Evolutionary conservation across 2,329 filamentous ascomycete genomes (phyloP).

Genomic region (Zalaria sp.): DNA sequence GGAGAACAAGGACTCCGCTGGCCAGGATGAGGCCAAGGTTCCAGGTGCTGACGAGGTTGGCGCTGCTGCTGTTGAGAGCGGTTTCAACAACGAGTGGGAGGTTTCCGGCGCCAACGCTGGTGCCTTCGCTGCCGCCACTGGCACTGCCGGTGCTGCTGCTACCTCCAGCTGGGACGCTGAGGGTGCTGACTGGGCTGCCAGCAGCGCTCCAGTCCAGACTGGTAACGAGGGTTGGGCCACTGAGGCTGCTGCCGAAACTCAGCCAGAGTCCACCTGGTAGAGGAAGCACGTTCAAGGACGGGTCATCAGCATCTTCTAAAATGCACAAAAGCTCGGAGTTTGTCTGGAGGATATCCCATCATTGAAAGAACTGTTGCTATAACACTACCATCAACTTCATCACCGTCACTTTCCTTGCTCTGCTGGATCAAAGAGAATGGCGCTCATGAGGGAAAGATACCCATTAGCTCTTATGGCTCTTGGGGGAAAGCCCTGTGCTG

Average conservation of each 20-base stretch:
- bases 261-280: slow-evolving; percentile 32
- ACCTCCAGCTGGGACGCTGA: slow-evolving; percentile 52
- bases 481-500: slow-evolving; percentile 98
- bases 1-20: slow-evolving; percentile 87
- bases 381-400: slow-evolving; percentile 1
- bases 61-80: slow-evolving; percentile 61
- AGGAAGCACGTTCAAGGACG: slow-evolving; percentile 8
- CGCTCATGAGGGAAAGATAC: slow-evolving; percentile 99
- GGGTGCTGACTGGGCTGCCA: slow-evolving; percentile 55
- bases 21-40: slow-evolving; percentile 72
- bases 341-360: neutral
- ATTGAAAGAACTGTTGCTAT: neutral
- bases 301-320: neutral
- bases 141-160: slow-evolving; percentile 42
- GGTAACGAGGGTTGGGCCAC: slow-evolving; percentile 39
- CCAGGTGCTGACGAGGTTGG: slow-evolving; percentile 75
- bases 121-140: slow-evolving; percentile 50
- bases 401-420: slow-evolving; percentile 10
- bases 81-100: slow-evolving; percentile 80
- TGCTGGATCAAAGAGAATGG: slow-evolving; percentile 40
- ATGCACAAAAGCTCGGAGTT: neutral
- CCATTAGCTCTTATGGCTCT: slow-evolving; percentile 36
- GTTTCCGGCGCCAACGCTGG: slow-evolving; percentile 51
- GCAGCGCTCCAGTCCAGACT: slow-evolving; percentile 30
- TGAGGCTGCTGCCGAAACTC: slow-evolving; percentile 18